phyloP scores from a whole-genome alignment of 2,329 filamentous ascomycete species.

The Trichoderma atrobrunneum region DNA sequence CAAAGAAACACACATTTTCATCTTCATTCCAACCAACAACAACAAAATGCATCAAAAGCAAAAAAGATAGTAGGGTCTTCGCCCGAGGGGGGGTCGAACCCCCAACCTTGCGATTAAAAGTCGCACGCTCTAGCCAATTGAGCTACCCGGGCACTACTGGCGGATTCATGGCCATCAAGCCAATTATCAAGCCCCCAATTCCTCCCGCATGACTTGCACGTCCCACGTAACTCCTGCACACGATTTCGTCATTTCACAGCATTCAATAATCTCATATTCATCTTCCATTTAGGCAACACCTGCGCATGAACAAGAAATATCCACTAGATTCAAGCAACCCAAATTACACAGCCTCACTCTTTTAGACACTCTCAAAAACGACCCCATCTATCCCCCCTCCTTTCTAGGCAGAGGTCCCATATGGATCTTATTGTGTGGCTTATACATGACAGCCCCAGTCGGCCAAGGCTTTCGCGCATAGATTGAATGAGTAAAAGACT shows the following conservation, averaged over 20 bases:
- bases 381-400: background rate
- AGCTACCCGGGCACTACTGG: conserved; percentile 28
- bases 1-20: accelerated
- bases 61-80: background rate
- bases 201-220: no score
- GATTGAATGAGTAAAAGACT: background rate
- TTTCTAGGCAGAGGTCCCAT: background rate
- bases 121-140: conserved; percentile 36
- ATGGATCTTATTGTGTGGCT: background rate
- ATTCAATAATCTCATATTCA: background rate
- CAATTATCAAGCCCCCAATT: background rate
- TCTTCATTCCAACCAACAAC: background rate
- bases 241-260: background rate
- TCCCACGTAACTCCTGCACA: background rate
- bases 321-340: background rate
- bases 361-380: background rate
- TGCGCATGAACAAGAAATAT: background rate
- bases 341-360: background rate
- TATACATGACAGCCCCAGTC: background rate
- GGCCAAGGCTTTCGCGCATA: background rate
- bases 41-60: background rate
- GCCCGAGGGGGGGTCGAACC: conserved; percentile 35
- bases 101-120: conserved; percentile 35
- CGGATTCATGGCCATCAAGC: background rate
- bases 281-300: background rate